Conservation (phyloP, 345 rosid genomes). For the Garcia nutans region DNA sequence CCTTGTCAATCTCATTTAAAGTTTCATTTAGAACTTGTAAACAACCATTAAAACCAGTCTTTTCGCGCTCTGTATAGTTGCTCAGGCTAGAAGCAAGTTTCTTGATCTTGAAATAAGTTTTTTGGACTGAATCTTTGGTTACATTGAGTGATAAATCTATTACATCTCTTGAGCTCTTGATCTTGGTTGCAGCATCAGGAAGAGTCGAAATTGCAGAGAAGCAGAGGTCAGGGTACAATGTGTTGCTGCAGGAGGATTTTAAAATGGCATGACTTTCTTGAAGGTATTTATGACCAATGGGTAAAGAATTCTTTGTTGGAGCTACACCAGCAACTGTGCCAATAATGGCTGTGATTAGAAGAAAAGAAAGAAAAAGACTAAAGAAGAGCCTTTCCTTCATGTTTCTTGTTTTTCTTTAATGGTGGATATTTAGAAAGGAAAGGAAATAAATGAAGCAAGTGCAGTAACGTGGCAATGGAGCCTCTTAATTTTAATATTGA, state of each 20-base stretch:
- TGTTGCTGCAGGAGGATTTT: constrained; percentile 52
- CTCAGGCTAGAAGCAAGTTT: constrained; percentile 26
- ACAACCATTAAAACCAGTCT: constrained; percentile 16
- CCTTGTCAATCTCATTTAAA: constrained; percentile 15
- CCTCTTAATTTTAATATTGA: too few relatives aligned
- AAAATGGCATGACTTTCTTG: constrained; percentile 31
- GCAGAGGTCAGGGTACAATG: constrained; percentile 60
- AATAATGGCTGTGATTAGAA: constrained; percentile 14
- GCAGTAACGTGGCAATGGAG: too few relatives aligned
- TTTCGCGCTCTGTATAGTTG: constrained; percentile 10
- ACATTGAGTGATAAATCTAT: constrained; percentile 51
- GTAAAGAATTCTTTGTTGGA: constrained; percentile 14
- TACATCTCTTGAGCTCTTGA: constrained; percentile 52
- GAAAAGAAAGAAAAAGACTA: constrained; percentile 27
- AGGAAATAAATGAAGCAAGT: neutral
- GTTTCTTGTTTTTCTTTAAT: neutral
- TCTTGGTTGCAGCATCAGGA: constrained; percentile 24
- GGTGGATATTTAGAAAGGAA: neutral
- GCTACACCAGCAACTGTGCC: constrained; percentile 13
- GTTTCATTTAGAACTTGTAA: constrained; percentile 13
- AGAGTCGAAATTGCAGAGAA: constrained; percentile 43
- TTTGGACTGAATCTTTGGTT: constrained; percentile 43
- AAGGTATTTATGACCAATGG: neutral
- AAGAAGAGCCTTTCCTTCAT: constrained; percentile 17
- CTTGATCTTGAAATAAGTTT: constrained; percentile 50